A percentile compares a stretch with the other conserved stretches of the same genome.
Evolutionary conservation across 345 rosid genomes (phyloP).

Genomic region (Eucalyptus coolabah): DNA sequence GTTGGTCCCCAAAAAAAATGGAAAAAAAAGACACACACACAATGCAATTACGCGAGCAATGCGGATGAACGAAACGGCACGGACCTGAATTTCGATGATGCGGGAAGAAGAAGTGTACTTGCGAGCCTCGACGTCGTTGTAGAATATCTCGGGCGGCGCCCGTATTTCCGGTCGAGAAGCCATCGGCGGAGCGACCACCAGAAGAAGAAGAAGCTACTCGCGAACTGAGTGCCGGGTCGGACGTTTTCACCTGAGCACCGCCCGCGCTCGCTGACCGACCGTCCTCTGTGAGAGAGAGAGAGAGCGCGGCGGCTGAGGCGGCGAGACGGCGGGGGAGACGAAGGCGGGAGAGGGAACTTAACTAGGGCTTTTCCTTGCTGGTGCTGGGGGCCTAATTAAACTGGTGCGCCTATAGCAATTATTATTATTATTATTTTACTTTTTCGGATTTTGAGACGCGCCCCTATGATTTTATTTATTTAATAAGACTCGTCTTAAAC

Average conservation of each 20-base stretch:
- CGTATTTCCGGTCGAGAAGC: constrained; percentile 63
- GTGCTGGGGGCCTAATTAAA: neutral
- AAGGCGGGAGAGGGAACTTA: neutral
- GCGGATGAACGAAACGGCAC: neutral
- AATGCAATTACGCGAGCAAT: neutral
- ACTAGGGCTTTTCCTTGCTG: neutral
- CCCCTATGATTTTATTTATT: neutral
- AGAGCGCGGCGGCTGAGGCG: neutral
- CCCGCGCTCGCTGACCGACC: neutral
- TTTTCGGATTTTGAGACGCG: neutral
- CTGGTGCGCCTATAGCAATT: rapidly evolving
- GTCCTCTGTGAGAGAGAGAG: neutral
- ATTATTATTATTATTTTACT: rapidly evolving
- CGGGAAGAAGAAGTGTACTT: constrained; percentile 93
- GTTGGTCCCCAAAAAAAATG: no score
- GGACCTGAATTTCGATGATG: constrained; percentile 88
- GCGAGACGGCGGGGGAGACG: neutral
- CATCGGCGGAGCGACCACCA: constrained; percentile 7
- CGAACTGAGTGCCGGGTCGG: rapidly evolving
- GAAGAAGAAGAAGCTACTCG: neutral
- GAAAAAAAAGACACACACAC: no score
- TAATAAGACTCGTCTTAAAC: neutral
- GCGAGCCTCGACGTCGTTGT: constrained; percentile 74
- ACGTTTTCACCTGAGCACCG: neutral
- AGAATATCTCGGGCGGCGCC: constrained; percentile 96